A percentile compares a stretch with the other conserved stretches of the same genome.
These are phyloP conservation scores for Venturia carpophila DNA, from an alignment of 2,329 filamentous ascomycete genomes.

Conservation along the genomic window DNA sequence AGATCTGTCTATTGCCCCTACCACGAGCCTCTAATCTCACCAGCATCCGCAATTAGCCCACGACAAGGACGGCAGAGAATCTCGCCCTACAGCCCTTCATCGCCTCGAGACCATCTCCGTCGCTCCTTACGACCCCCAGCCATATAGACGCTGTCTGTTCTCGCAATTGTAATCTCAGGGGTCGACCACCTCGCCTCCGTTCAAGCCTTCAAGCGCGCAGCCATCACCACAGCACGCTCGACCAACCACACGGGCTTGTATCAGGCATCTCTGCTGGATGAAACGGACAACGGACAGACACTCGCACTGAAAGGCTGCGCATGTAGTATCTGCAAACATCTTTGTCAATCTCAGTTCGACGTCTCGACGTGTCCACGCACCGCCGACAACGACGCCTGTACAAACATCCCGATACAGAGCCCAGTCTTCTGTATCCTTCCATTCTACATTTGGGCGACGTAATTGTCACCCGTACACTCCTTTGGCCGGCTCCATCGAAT, in stretches of 20 bases:
- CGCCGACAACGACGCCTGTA: constrained; percentile 16
- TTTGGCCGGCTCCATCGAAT: constrained; percentile 36
- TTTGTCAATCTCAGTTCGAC: neutral
- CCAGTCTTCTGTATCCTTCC: constrained; percentile 25
- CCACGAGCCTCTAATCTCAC: constrained; percentile 8
- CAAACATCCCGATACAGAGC: constrained; percentile 21
- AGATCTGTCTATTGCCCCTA: constrained; percentile 14
- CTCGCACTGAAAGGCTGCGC: neutral
- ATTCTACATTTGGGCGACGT: constrained; percentile 28
- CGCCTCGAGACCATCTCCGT: neutral
- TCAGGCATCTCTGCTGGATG: neutral
- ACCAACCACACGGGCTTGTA: neutral
- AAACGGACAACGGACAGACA: neutral
- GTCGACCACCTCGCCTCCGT: neutral
- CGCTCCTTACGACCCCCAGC: neutral
- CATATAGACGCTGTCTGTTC: neutral
- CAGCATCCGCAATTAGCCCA: neutral
- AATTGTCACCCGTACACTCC: constrained; percentile 30
- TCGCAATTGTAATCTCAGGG: neutral
- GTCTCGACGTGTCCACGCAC: neutral
- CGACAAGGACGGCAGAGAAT: neutral
- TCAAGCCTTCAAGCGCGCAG: neutral
- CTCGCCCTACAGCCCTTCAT: constrained; percentile 4
- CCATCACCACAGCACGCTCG: neutral
- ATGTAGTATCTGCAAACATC: neutral